Evolutionary conservation across 1,284 basidiomycete genomes (phyloP), one percentile per base, ranked within the genome.

Genomic region (Cystobasidiaceae sp.): DNA sequence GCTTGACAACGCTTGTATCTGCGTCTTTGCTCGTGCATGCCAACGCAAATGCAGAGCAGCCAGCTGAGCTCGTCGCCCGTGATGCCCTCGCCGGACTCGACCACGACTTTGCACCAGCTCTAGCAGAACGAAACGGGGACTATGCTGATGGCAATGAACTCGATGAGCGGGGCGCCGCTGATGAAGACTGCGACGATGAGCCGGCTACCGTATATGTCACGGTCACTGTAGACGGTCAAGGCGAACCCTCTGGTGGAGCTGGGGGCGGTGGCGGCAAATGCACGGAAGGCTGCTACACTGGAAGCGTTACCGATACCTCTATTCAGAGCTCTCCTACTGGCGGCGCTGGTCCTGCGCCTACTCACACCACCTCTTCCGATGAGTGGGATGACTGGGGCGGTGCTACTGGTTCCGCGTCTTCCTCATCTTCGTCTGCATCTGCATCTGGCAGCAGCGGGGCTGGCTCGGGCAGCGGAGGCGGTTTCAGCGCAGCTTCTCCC

Each of bases 21-120:
- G 41, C 25, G 13, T 6, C 21, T 11, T 17, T 56, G 13, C 39
- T 54, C 25, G 50, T 45, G n/a, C 25, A 15, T 28, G 60, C 49
- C 13, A 32, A 61, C 7, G 28, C 17, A 13, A 17, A 3, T 15
- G 2, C n/a, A 17, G 54, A 5, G 54, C 21, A 44, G 45, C 49
- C 48, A 51, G 60, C 60, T 62, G 50, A 37, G n/a, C 60, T 62
- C 37, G 49, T 30, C 19, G 49, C 46, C 19, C 60, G 60, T 54
- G 48, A 25, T 28, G 27, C 9, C 32, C 19, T 4, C 19, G 17
- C 49, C 5, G 39, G 30, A 11, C 27, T 30, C 11, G 37, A 27
- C 7, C 37, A 1, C n/a, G 21, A 13, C 7, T n/a, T 34, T 23
- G n/a, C 34, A 8, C 25, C n/a, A 50, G 23, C 11, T 43, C 23